A percentile compares a stretch with the other conserved stretches of the same genome.
phyloP scores from a whole-genome alignment of 2,329 filamentous ascomycete species.

The Macrophomina pseudophaseolina region DNA sequence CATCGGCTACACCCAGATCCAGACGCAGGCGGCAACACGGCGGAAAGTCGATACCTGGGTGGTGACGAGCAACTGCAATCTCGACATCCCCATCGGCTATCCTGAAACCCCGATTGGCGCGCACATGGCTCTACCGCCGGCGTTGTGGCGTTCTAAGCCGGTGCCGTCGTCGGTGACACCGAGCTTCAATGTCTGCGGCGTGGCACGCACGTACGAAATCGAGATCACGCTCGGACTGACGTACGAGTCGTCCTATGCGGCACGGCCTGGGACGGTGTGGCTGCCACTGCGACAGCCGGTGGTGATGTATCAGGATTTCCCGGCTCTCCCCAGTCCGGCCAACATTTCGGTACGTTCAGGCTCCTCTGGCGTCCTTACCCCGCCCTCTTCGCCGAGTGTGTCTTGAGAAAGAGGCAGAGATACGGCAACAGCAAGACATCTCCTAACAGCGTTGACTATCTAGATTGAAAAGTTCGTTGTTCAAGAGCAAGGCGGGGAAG shows the following conservation, averaged over 20 bases:
- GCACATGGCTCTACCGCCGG: constrained; percentile 1
- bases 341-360: background rate
- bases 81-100: constrained; percentile 1
- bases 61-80: background rate
- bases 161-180: constrained; percentile 5
- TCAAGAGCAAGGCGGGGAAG: background rate
- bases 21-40: background rate
- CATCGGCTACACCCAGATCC: constrained; percentile 10
- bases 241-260: background rate
- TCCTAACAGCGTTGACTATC: background rate
- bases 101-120: background rate
- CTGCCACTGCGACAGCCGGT: constrained; percentile 4
- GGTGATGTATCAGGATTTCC: constrained; percentile 6
- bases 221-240: constrained; percentile 18
- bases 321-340: background rate
- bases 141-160: constrained; percentile 1
- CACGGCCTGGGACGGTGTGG: constrained; percentile 4
- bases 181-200: constrained; percentile 11
- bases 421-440: background rate
- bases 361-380: background rate
- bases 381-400: background rate
- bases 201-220: constrained; percentile 6
- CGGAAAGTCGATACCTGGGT: constrained; percentile 9
- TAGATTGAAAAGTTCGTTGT: background rate
- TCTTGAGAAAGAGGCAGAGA: background rate